These are phyloP conservation scores for Erodium moschatum DNA, from an alignment of 441 rosid genomes.

Conservation along the genomic window DNA sequence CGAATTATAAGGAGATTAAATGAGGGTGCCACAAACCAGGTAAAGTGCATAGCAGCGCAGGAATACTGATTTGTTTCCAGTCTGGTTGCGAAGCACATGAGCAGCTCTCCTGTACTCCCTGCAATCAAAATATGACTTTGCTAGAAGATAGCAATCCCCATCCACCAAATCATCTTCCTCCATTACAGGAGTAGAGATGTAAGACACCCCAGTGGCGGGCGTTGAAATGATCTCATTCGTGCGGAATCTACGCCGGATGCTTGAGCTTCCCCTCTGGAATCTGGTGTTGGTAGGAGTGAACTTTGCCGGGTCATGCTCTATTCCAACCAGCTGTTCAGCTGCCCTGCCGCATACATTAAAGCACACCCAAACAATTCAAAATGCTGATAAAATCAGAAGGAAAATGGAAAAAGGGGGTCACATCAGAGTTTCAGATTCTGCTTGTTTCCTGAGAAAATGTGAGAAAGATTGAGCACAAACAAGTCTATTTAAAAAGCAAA, in stretches of 20 bases:
- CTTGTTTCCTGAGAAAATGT: not conserved
- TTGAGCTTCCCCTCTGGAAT: too few relatives aligned
- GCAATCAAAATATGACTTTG: constrained; percentile 74
- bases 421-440: not conserved
- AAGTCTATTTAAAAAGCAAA: not conserved
- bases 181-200: too few relatives aligned
- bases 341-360: constrained; percentile 46
- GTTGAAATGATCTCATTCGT: too few relatives aligned
- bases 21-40: constrained; percentile 43
- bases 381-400: not conserved
- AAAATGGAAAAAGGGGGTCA: not conserved
- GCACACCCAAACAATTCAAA: constrained; percentile 27
- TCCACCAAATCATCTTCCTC: too few relatives aligned
- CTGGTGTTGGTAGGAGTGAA: too few relatives aligned
- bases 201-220: too few relatives aligned
- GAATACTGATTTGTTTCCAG: constrained; percentile 64
- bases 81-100: constrained; percentile 71
- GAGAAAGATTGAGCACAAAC: not conserved
- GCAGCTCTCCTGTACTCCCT: constrained; percentile 77
- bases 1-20: not conserved
- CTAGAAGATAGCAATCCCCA: constrained; percentile 14
- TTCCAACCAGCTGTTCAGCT: too few relatives aligned
- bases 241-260: too few relatives aligned
- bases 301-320: too few relatives aligned
- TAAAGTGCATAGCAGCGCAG: constrained; percentile 78